These are phyloP conservation scores for Epicoccum nigrum DNA, from an alignment of 2,329 filamentous ascomycete genomes.

Conservation along the genomic window DNA sequence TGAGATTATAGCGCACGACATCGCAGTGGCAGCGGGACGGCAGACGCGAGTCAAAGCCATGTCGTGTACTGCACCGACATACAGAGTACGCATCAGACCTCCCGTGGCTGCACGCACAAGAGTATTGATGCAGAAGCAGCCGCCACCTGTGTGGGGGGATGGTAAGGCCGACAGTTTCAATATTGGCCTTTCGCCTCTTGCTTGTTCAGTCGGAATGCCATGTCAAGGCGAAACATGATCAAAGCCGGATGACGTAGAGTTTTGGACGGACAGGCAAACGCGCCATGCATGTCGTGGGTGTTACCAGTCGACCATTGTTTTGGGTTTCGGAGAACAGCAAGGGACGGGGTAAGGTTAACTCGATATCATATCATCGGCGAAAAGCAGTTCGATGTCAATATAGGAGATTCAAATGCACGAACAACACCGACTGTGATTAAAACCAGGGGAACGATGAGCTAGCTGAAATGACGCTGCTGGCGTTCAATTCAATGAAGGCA, in stretches of 20 bases:
- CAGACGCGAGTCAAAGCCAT: no score
- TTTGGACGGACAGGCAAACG: neutral
- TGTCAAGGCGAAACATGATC: neutral
- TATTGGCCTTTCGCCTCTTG: no score
- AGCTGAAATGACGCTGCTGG: constrained; percentile 10
- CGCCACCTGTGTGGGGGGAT: no score
- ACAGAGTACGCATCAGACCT: no score
- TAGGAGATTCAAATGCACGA: neutral
- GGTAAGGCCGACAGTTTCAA: no score
- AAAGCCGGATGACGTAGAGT: neutral
- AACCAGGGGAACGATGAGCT: constrained; percentile 3
- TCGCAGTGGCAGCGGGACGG: neutral
- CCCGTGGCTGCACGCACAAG: no score
- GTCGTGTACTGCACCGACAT: no score
- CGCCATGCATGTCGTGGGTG: neutral
- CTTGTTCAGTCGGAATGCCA: no score
- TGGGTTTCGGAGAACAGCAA: neutral
- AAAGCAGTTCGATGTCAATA: neutral
- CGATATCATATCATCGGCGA: neutral
- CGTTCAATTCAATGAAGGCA: constrained; percentile 1
- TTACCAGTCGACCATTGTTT: neutral
- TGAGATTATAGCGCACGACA: neutral
- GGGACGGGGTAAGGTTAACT: neutral
- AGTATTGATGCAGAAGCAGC: no score
- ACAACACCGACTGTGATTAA: neutral